A percentile compares a stretch with the other conserved stretches of the same genome.
Evolutionary conservation across 2,329 filamentous ascomycete genomes (phyloP).

Genomic region (Onygenales sp.): DNA sequence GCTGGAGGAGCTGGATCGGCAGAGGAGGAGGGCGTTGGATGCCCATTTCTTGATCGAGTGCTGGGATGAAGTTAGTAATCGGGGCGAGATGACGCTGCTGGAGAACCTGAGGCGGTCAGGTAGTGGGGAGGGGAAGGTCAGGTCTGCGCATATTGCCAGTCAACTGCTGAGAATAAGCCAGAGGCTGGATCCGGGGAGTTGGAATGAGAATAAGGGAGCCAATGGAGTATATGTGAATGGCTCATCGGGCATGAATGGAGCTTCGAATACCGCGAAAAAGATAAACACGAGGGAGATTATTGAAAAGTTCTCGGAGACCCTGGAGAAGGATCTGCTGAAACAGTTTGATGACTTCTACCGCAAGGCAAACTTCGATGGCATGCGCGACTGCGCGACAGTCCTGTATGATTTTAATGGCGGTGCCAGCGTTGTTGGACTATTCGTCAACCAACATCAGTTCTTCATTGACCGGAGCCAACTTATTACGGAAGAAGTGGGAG

Average conservation of each 20-base stretch:
- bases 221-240: conserved; percentile 33
- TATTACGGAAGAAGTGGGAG: conserved; percentile 68
- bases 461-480: conserved; percentile 95
- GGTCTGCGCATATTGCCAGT: conserved; percentile 85
- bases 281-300: conserved; percentile 75
- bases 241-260: conserved; percentile 34
- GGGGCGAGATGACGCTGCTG: conserved; percentile 73
- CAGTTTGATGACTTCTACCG: conserved; percentile 98
- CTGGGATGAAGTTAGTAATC: conserved; percentile 90
- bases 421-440: conserved; percentile 85
- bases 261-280: conserved; percentile 40
- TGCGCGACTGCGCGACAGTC: conserved; percentile 93
- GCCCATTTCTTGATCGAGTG: conserved; percentile 93
- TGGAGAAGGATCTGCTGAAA: conserved; percentile 90
- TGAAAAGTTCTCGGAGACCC: conserved; percentile 90
- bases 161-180: conserved; percentile 93
- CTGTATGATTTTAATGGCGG: conserved; percentile 94
- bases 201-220: conserved; percentile 46
- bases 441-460: conserved; percentile 98
- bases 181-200: conserved; percentile 69
- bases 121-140: conserved; percentile 82
- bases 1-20: conserved; percentile 87
- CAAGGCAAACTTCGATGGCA: conserved; percentile 90
- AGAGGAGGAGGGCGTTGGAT: conserved; percentile 80
- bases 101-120: conserved; percentile 81